Percentiles rank a stretch among this genome's conserved stretches.
Evolutionary conservation across 208 protist genomes (phyloP).

Genomic region (Blechomonas ayalai): DNA sequence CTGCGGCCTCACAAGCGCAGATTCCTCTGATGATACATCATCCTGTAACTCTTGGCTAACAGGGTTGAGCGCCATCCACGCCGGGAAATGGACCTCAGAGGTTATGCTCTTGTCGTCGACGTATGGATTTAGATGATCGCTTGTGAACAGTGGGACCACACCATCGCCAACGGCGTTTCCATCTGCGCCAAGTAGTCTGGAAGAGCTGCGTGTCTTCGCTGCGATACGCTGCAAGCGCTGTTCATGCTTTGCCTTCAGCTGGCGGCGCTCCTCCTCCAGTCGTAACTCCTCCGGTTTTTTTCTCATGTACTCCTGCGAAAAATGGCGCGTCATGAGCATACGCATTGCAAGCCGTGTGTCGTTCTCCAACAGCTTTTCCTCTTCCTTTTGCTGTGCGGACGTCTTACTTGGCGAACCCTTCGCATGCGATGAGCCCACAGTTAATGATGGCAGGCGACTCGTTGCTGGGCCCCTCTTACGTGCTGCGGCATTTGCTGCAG

Average conservation of each 20-base stretch:
- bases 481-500: background rate
- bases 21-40: too few relatives aligned
- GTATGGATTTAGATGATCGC: background rate
- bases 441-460: background rate
- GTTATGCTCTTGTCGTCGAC: background rate
- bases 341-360: slow-evolving; percentile 75
- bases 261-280: slow-evolving; percentile 26
- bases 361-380: slow-evolving; percentile 37
- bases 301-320: slow-evolving; percentile 17
- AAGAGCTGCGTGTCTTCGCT: slow-evolving; percentile 57
- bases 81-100: too few relatives aligned
- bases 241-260: slow-evolving; percentile 18
- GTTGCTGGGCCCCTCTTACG: background rate
- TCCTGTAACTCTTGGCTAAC: too few relatives aligned
- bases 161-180: slow-evolving; percentile 44
- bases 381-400: slow-evolving; percentile 6
- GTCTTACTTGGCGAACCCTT: background rate
- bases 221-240: slow-evolving; percentile 41
- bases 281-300: slow-evolving; percentile 21
- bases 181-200: slow-evolving; percentile 35
- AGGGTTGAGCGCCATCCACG: slow-evolving; percentile 20
- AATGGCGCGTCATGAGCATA: slow-evolving; percentile 55
- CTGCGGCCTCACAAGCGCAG: background rate
- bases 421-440: too few relatives aligned
- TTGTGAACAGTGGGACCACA: slow-evolving; percentile 41